Base-by-base conservation (phyloP, 2,329 filamentous ascomycete species). In the Chaetomium sp. region DNA sequence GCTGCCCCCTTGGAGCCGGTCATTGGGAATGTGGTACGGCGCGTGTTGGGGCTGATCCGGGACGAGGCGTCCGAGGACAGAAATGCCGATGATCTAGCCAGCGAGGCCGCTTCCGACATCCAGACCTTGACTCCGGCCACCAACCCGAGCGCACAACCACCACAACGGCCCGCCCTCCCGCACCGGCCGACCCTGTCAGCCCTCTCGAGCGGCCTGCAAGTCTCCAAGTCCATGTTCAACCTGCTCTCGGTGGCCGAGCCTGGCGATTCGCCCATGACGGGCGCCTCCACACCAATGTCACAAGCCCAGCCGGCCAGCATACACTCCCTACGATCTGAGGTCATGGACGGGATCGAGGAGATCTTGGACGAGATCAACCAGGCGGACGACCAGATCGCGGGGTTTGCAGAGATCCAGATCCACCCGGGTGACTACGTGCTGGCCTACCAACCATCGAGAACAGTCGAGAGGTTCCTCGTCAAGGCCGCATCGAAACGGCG, bases 331-430 rank as follows among this genome's bases (percentile, higher is more conserved):
- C 88, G 91, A 58, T 89, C 89, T 11, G 94, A 97, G 71, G 87
- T 97, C 33, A 86, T 96, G 62, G 89, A 94, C 65, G 94, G 91
- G 43, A 96, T 99, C 65, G 86, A 90, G 65, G 94, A 99, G 70
- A 91, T 99, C 58, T 88, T 95, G 70, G 94, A 99, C 67, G 94
- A 99, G 73, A 85, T 99, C 55, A 87, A 88, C 62, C 88, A 92
- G 68, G 91, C 91, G 6, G 94, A 96, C 68, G 90, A 95, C 67
- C 91, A 96, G 71, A 95, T 99, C 64, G 89, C 92, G 1, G 84
- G 85, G 27, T 88, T 91, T 61, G 89, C 91, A 2, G 87, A 95
- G 60, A 89, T 95, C 48, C 89, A 96, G 70, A 95, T 99, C 61
- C 89, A 95, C 68, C 88, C 89, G 1, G 91, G 92, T 67, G 92